Evolutionary conservation across 2,329 filamentous ascomycete species (phyloP).

Genomic region (Claviceps sp.): DNA sequence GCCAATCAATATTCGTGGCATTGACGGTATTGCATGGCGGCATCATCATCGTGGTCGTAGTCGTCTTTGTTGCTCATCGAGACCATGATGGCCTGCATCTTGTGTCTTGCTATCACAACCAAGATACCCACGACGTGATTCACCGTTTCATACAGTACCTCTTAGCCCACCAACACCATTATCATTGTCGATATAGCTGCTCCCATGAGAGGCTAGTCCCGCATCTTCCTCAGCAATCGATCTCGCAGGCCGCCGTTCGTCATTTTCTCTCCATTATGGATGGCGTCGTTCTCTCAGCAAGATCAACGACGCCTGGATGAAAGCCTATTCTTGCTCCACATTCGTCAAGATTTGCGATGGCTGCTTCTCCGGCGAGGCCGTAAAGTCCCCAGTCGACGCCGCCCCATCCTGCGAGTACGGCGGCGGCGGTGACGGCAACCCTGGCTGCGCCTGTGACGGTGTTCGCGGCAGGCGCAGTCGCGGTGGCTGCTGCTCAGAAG

Average conservation of each 20-base stretch:
- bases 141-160: not conserved
- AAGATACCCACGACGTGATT: not conserved
- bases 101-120: not conserved
- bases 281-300: not conserved
- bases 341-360: no score
- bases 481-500: conserved; percentile 4
- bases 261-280: not conserved
- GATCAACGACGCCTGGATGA: conserved; percentile 10
- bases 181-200: not conserved
- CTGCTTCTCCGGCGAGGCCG: no score
- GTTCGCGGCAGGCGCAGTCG: no score
- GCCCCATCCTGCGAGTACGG: no score
- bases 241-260: conserved; percentile 5
- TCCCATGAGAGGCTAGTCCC: not conserved
- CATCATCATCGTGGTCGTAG: no score
- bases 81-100: not conserved
- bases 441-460: no score
- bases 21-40: no score
- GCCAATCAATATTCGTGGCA: no score
- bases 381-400: no score
- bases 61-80: not conserved
- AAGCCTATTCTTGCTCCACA: not conserved
- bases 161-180: not conserved
- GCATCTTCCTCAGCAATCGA: conserved; percentile 19
- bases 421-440: no score